Evolutionary conservation across 306 rosid species (phyloP), one percentile per base, ranked within the genome.

Genomic region (Glycine soja): DNA sequence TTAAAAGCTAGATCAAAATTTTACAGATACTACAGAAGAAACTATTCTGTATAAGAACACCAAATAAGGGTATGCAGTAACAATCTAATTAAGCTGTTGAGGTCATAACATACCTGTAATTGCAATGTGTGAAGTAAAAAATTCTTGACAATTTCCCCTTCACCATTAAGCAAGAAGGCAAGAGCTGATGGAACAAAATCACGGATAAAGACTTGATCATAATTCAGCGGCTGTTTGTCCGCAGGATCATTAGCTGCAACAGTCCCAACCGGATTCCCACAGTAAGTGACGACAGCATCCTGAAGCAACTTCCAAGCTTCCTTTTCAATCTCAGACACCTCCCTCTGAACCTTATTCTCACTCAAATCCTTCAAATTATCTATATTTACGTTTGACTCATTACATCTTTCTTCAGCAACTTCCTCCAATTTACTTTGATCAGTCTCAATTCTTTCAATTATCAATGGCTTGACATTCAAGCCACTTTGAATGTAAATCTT

Each of bases 161-260:
- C 97, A 14, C 97, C 98, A 76, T 89, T 92, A 59, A 94, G 94
- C 85, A 94, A 90, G 87, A 94, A 94, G 36, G 97, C 94, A 72
- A 94, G 92, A 0, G 97, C 98, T 0, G 98, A 92, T 2, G 98
- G 97, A 74, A 94, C 89, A 38, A 94, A 94, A 82, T 92, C 98
- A 43, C 98, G 94, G 78, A 94, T 81, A 45, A 94, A 94, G 62
- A 94, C 97, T 87, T 94, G 98, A 78, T 92, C 98, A 58, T 94
- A 94, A 70, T 94, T 94, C 75, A 92, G 82, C 11, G 97, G 90
- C n/a, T 90, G 90, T 70, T 88, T 86, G 77, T 90, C 98, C 5
- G 78, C 90, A 0, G 90, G 81, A 85, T 92, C 97, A 66, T 85
- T 90, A 8, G 98, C 97, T n/a, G 98, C 98, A 78, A 94, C 86